Evolutionary conservation across 1,284 basidiomycete species (phyloP).

Genomic region (Ustilago loliicola): DNA sequence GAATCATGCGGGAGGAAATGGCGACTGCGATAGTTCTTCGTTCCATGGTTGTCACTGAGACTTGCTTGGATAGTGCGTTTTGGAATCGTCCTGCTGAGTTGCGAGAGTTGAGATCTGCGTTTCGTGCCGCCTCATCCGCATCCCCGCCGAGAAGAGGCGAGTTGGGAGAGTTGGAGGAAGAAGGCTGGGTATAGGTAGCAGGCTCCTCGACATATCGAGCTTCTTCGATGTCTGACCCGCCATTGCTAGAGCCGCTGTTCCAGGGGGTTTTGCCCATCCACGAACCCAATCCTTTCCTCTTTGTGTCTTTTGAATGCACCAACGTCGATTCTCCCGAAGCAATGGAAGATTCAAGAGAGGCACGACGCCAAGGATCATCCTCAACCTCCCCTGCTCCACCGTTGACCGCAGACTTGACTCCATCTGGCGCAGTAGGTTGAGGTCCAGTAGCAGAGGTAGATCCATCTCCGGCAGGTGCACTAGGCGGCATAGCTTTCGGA

Average conservation of each 20-base stretch:
- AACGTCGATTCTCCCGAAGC: constrained; percentile 41
- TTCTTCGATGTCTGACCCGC: constrained; percentile 43
- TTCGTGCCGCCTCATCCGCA: constrained; percentile 34
- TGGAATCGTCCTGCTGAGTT: constrained; percentile 31
- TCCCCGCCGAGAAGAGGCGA: neutral
- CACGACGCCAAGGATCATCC: constrained; percentile 47
- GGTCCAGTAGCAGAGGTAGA: constrained; percentile 30
- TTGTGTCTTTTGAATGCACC: constrained; percentile 33
- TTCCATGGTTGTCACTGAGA: constrained; percentile 45
- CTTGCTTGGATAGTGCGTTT: constrained; percentile 28
- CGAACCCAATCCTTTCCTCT: constrained; percentile 36
- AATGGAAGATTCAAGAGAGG: constrained; percentile 33
- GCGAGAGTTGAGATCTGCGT: constrained; percentile 50
- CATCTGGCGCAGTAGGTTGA: constrained; percentile 29
- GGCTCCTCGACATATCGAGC: constrained; percentile 38
- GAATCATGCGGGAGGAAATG: constrained; percentile 83
- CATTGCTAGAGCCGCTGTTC: constrained; percentile 40
- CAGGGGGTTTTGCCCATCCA: constrained; percentile 60
- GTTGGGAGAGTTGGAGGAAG: neutral
- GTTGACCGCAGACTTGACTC: neutral
- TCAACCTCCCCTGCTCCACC: constrained; percentile 8
- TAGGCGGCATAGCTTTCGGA: constrained; percentile 38
- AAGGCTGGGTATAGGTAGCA: constrained; percentile 4
- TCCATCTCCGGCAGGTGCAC: constrained; percentile 43
- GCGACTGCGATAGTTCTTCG: constrained; percentile 84